Evolutionary conservation across 2,329 filamentous ascomycete species (phyloP), one percentile per base, ranked within the genome.

Genomic region (Mycosphaerella sp.): DNA sequence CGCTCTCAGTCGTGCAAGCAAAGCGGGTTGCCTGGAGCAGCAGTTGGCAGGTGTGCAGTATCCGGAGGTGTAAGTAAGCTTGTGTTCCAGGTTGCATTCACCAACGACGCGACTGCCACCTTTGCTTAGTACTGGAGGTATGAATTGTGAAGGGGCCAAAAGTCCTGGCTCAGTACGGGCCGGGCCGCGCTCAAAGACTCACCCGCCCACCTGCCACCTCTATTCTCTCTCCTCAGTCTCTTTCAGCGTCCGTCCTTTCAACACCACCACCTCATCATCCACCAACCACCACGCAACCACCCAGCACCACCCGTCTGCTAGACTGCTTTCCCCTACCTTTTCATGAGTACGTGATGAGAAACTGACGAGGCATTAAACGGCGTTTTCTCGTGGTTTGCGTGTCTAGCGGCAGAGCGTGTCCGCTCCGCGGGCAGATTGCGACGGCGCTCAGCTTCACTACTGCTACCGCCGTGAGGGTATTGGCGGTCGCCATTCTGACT

Each of bases 331-430:
- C 41, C 30, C 41, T 12, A 5, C 45, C 44, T 32, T 17, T 52
- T 48, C 48, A 35, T 58, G 46, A 47, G 55, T 53, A 54, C 50
- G 57, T 59, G 57, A 59, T 55, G 55, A 50, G 54, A 42, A 39
- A 48, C 49, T 59, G 55, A 56, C 49, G 34, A 47, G 55, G 54
- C 49, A 49, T 40, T 54, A 46, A 27, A 52, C 49, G 53, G 52
- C 50, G 49, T 54, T 55, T 46, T 46, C 30, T 55, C 52, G 53
- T 52, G 50, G 50, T 52, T 43, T 52, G 39, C 48, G 45, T 48
- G 41, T 44, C 45, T 39, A 43, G 53, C 47, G 49, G 56, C 55
- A 53, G 44, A 44, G 53, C 50, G 44, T 37, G 47, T 47, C 43
- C 45, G 54, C 50, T 37, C 35, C 21, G 17, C 41, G 43, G 44